Conservation (phyloP, 2,329 filamentous ascomycete species). For the Fusarium nodosum region DNA sequence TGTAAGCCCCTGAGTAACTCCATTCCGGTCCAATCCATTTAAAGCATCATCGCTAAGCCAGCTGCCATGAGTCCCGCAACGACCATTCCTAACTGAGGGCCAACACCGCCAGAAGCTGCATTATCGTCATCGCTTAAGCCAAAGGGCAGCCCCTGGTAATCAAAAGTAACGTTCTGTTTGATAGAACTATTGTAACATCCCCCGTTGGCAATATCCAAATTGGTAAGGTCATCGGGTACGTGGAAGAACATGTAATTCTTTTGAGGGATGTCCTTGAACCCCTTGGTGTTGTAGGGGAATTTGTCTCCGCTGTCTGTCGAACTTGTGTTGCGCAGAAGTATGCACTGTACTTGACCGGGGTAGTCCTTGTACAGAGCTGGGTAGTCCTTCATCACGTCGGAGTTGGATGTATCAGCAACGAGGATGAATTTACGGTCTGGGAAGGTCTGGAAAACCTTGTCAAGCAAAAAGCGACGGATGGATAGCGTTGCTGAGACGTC, state of each 20-base stretch:
- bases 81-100: slow-evolving; percentile 41
- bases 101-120: slow-evolving; percentile 46
- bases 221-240: slow-evolving; percentile 75
- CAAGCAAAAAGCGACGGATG: slow-evolving; percentile 77
- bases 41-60: slow-evolving; percentile 44
- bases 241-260: slow-evolving; percentile 84
- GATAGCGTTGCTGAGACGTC: slow-evolving; percentile 78
- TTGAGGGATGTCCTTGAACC: slow-evolving; percentile 76
- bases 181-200: slow-evolving; percentile 76
- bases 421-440: slow-evolving; percentile 81
- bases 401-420: slow-evolving; percentile 81
- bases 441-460: slow-evolving; percentile 81
- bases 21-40: slow-evolving; percentile 8
- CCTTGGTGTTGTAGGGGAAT: slow-evolving; percentile 81
- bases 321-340: slow-evolving; percentile 80
- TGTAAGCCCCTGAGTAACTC: not conserved
- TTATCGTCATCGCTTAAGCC: slow-evolving; percentile 56
- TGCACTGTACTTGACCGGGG: slow-evolving; percentile 81
- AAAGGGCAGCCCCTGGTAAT: slow-evolving; percentile 70
- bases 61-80: slow-evolving; percentile 39
- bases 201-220: slow-evolving; percentile 75
- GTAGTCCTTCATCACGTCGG: slow-evolving; percentile 78
- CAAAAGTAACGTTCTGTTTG: slow-evolving; percentile 79
- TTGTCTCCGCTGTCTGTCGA: slow-evolving; percentile 75
- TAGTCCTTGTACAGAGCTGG: slow-evolving; percentile 73